phyloP scores from a whole-genome alignment of 129 eudicot genomes.

The Tagetes erecta region DNA sequence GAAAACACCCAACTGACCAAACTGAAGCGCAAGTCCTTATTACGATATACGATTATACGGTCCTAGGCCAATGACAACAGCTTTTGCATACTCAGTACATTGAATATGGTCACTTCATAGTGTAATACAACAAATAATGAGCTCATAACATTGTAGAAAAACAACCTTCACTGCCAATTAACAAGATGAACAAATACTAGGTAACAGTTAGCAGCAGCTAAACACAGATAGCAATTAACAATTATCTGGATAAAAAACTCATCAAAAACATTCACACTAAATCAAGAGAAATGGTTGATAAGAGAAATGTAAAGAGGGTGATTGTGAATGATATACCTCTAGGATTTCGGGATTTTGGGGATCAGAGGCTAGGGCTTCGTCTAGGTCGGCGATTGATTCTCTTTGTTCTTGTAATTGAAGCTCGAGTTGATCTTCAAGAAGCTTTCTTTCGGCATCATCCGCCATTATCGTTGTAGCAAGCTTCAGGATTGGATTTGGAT shows the following conservation, averaged over 20 bases:
- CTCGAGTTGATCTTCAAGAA: slow-evolving; percentile 75
- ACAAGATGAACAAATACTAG: neutral
- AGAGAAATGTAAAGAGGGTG: neutral
- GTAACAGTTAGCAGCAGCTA: neutral
- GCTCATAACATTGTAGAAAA: slow-evolving; percentile 14
- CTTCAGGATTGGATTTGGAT: too few relatives aligned
- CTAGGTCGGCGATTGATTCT: slow-evolving; percentile 61
- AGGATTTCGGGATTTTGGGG: slow-evolving; percentile 76
- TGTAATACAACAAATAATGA: neutral
- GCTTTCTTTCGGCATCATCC: slow-evolving; percentile 69
- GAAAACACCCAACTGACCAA: neutral
- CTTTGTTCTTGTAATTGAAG: slow-evolving; percentile 80
- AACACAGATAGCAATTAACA: neutral
- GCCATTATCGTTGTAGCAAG: slow-evolving; percentile 45
- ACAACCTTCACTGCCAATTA: neutral
- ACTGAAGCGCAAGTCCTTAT: neutral
- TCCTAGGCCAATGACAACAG: neutral
- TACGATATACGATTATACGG: neutral
- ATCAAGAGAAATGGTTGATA: neutral
- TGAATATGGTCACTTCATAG: neutral
- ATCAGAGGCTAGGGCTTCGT: slow-evolving; percentile 70
- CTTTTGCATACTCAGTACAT: neutral
- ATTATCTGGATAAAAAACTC: neutral
- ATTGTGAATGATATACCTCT: slow-evolving; percentile 43
- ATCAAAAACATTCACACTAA: slow-evolving; percentile 7